phyloP scores from a whole-genome alignment of 306 rosid species.

The Alnus rubra region DNA sequence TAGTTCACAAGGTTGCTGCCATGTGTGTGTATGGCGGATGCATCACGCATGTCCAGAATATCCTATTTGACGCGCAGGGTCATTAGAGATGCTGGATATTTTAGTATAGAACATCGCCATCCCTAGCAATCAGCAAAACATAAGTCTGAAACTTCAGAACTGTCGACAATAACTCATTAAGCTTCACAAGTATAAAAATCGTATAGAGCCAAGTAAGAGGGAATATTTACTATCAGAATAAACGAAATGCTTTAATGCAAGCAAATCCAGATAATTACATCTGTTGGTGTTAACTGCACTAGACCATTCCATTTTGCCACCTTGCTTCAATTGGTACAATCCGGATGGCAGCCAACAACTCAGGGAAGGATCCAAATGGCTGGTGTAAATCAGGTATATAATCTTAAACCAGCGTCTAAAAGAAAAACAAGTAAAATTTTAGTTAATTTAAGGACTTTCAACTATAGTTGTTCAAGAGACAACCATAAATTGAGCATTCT shows the following conservation, averaged over 20 bases:
- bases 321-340: background rate
- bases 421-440: constrained; percentile 2
- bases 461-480: constrained; percentile 3
- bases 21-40: too few relatives aligned
- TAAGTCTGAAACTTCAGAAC: background rate
- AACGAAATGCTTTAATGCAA: background rate
- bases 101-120: background rate
- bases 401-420: constrained; percentile 9
- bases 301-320: background rate
- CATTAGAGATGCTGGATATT: background rate
- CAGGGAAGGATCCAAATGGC: constrained; percentile 2
- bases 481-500: constrained; percentile 1
- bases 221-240: constrained; percentile 1
- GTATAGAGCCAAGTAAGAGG: background rate
- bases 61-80: background rate
- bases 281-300: constrained; percentile 9
- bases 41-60: background rate
- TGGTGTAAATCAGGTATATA: constrained; percentile 1
- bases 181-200: constrained; percentile 6
- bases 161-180: background rate
- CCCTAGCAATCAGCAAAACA: background rate
- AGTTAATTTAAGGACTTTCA: constrained; percentile 11
- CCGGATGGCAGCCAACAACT: background rate
- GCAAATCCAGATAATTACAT: background rate
- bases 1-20: background rate